Percentiles rank a stretch among this genome's conserved stretches.
Conservation (phyloP, 2,329 filamentous ascomycete genomes). For the Penicillium sp. region DNA sequence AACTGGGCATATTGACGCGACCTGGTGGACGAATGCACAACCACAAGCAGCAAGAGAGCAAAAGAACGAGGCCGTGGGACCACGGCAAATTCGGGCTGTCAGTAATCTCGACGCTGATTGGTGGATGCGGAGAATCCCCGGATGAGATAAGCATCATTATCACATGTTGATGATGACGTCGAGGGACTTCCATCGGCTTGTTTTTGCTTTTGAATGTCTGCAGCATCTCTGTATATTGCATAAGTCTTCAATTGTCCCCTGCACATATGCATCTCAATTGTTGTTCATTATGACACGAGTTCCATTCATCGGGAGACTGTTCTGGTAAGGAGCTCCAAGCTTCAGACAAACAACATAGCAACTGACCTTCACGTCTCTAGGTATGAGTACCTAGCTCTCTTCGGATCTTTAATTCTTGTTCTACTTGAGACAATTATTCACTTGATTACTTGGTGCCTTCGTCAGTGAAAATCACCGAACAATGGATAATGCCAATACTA, state of each 20-base stretch:
- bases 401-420: conserved; percentile 80
- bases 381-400: conserved; percentile 81
- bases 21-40: conserved; percentile 7
- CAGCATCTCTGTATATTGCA: neutral
- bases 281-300: conserved; percentile 52
- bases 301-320: conserved; percentile 62
- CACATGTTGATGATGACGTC: conserved; percentile 27
- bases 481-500: conserved; percentile 14
- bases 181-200: neutral
- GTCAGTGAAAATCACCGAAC: conserved; percentile 50
- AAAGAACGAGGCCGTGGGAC: neutral
- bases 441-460: conserved; percentile 81
- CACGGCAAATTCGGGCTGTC: conserved; percentile 22
- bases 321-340: conserved; percentile 39
- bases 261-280: conserved; percentile 6
- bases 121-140: conserved; percentile 17
- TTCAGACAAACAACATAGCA: neutral
- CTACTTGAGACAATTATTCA: conserved; percentile 78
- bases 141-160: conserved; percentile 37
- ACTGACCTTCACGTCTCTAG: conserved; percentile 42
- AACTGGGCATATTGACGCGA: conserved; percentile 72
- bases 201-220: neutral
- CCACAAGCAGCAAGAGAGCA: neutral
- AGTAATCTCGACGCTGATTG: conserved; percentile 16
- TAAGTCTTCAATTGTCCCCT: neutral